Evolutionary conservation across 176 grass and related monocot genomes (phyloP).

Genomic region (Poa pratensis): DNA sequence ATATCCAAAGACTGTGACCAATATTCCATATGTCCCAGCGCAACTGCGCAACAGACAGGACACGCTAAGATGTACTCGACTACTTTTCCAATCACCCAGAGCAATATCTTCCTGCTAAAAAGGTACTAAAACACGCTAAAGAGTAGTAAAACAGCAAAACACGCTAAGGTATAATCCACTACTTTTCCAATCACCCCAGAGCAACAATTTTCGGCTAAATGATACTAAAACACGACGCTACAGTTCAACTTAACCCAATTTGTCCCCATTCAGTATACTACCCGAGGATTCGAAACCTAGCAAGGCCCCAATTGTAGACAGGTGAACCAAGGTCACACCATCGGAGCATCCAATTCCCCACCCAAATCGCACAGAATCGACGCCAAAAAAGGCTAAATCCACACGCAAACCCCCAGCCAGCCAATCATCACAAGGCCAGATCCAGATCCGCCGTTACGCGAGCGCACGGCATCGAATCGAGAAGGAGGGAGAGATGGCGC

Average conservation of each 20-base stretch:
- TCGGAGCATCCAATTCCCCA: not conserved
- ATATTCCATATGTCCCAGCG: not conserved
- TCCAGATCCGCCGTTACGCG: slow-evolving; percentile 54
- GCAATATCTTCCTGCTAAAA: not conserved
- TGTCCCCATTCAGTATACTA: not conserved
- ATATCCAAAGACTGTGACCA: not conserved
- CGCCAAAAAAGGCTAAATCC: not conserved
- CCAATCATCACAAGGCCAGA: slow-evolving; percentile 40
- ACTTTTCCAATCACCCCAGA: too few relatives aligned
- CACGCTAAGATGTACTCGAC: not conserved
- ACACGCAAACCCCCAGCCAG: slow-evolving; percentile 28
- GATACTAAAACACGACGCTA: not conserved
- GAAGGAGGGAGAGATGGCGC: slow-evolving; percentile 14
- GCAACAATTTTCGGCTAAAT: too few relatives aligned
- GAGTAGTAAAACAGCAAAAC: too few relatives aligned
- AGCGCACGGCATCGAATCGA: not conserved
- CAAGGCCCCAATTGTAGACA: not conserved
- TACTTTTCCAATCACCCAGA: not conserved
- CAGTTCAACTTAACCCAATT: not conserved
- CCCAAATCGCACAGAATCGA: not conserved
- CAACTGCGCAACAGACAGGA: not conserved
- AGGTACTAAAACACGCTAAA: not conserved
- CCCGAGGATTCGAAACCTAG: not conserved
- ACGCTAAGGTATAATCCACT: too few relatives aligned
- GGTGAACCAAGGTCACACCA: not conserved